These are phyloP conservation scores for Pseudozyma sp. DNA, from an alignment of 1,284 basidiomycete species.

Conservation along the genomic window DNA sequence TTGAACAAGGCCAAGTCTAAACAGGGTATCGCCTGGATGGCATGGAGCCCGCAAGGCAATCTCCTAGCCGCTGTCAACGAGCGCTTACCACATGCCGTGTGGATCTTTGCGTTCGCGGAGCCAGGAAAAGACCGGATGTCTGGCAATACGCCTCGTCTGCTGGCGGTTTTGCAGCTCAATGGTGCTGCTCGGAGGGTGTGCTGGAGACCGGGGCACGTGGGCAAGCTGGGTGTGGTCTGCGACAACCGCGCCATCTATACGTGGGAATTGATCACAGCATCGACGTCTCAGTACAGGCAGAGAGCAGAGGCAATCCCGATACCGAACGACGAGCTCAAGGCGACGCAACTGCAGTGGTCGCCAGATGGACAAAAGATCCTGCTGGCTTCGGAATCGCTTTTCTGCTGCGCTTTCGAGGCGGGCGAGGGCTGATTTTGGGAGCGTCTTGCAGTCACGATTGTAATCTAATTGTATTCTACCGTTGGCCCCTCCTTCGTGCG, in stretches of 20 bases:
- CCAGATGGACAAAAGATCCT: constrained; percentile 83
- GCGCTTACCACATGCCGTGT: constrained; percentile 74
- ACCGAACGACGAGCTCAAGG: constrained; percentile 50
- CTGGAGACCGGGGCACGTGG: constrained; percentile 80
- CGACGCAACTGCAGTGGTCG: constrained; percentile 80
- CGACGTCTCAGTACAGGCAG: constrained; percentile 19
- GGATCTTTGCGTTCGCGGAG: constrained; percentile 77
- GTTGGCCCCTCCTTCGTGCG: neutral
- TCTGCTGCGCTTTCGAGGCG: constrained; percentile 75
- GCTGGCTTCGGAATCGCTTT: constrained; percentile 78
- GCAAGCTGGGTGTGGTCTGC: constrained; percentile 78
- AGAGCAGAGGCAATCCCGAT: constrained; percentile 53
- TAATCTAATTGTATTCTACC: constrained; percentile 27
- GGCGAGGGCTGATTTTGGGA: constrained; percentile 10
- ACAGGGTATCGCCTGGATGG: constrained; percentile 50
- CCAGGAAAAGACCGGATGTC: constrained; percentile 70
- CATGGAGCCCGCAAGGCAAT: constrained; percentile 51
- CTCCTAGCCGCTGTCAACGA: constrained; percentile 67
- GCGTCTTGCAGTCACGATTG: neutral
- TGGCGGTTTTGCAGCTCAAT: constrained; percentile 77
- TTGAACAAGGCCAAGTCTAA: constrained; percentile 26
- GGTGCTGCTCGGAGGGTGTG: constrained; percentile 75
- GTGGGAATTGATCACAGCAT: constrained; percentile 73
- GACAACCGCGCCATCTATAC: constrained; percentile 77
- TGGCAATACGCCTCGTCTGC: constrained; percentile 72